A percentile compares a stretch with the other conserved stretches of the same genome.
These are phyloP conservation scores for Astrothelium macrocarpum DNA, from an alignment of 495 filamentous ascomycete species.

Conservation along the genomic window DNA sequence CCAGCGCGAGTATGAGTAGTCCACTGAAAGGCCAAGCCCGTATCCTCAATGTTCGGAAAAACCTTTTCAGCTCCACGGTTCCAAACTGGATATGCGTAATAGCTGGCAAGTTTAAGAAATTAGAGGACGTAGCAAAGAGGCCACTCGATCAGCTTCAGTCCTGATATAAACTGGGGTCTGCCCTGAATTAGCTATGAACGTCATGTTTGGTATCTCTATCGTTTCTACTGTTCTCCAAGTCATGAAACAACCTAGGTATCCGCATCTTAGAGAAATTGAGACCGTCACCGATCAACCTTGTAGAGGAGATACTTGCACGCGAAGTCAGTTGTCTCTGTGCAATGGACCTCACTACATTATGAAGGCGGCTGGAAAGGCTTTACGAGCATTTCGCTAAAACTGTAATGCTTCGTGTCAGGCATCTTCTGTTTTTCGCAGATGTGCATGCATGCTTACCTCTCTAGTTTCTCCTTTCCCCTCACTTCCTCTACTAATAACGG, in stretches of 20 bases:
- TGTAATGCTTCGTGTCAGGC: constrained; percentile 18
- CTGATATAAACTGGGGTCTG: too few species aligned
- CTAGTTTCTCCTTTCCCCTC: constrained; percentile 83
- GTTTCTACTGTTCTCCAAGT: background rate
- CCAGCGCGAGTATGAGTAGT: too few species aligned
- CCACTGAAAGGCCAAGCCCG: too few species aligned
- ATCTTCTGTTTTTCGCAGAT: background rate
- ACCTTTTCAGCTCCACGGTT: too few species aligned
- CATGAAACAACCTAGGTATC: background rate
- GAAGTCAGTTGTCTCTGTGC: background rate
- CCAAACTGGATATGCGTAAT: too few species aligned
- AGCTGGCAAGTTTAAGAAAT: too few species aligned
- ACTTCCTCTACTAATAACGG: constrained; percentile 92
- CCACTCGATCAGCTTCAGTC: too few species aligned
- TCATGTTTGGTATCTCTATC: constrained; percentile 2
- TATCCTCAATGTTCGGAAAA: too few species aligned
- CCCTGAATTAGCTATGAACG: background rate
- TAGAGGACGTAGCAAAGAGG: too few species aligned
- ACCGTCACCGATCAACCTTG: background rate
- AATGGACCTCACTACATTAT: constrained; percentile 30
- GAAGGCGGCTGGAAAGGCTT: constrained; percentile 73
- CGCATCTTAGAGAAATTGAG: background rate
- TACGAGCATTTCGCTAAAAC: constrained; percentile 88
- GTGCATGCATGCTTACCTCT: constrained; percentile 47
- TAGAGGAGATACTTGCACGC: background rate